phyloP scores from a whole-genome alignment of 768 basidiomycete species.

The Favolaschia claudopus region DNA sequence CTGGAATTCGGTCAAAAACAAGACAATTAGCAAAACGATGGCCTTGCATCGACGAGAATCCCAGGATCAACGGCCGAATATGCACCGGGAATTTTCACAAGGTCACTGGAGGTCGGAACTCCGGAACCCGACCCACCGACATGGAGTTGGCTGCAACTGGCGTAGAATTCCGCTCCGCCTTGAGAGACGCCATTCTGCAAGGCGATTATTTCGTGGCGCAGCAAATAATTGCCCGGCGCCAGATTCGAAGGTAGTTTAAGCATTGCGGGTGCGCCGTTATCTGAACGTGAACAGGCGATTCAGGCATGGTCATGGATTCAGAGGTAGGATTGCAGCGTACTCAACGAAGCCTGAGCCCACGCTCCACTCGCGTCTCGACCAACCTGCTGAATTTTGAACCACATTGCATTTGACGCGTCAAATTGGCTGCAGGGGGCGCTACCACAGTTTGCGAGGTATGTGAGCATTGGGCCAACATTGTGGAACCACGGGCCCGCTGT shows the following conservation, averaged over 20 bases:
- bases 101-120: constrained; percentile 52
- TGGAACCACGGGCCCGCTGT: constrained; percentile 53
- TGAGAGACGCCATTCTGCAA: constrained; percentile 65
- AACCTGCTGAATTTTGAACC: constrained; percentile 76
- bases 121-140: constrained; percentile 64
- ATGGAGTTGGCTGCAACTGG: constrained; percentile 67
- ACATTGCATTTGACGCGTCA: constrained; percentile 63
- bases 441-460: constrained; percentile 76
- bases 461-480: constrained; percentile 73
- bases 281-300: not conserved
- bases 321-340: constrained; percentile 42
- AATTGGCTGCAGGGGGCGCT: constrained; percentile 64
- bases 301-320: constrained; percentile 37
- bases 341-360: constrained; percentile 66
- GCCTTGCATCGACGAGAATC: constrained; percentile 60
- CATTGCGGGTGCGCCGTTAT: constrained; percentile 45
- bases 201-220: constrained; percentile 84
- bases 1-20: constrained; percentile 5
- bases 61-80: constrained; percentile 77
- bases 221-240: constrained; percentile 73
- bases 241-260: constrained; percentile 59
- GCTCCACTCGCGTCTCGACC: constrained; percentile 47
- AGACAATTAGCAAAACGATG: not conserved
- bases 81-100: constrained; percentile 75
- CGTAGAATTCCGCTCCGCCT: constrained; percentile 84